Base-by-base conservation (phyloP, 2,329 filamentous ascomycete genomes). In the Nannizzia gypsea region DNA sequence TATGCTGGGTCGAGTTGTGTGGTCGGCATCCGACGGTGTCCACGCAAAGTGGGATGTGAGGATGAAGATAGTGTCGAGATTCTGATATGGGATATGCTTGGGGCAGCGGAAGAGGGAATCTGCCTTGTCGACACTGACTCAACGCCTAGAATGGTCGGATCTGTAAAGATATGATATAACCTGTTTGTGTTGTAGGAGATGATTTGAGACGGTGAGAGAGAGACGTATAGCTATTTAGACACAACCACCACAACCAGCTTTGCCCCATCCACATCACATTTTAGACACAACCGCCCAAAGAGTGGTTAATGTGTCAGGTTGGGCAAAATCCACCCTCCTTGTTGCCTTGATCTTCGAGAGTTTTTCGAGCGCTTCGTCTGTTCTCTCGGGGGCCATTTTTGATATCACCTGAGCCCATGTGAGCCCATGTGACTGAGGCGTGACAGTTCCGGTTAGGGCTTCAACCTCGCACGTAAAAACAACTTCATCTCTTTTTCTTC, bases 1-100 rank as follows among this genome's bases (percentile, higher is more conserved):
- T 79, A 79, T 69, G 77, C 77, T 58, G 77, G 77, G 52, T 77
- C 74, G n/a, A 79, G 77, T 62, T 68, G 74, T 60, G 71, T 78
- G 50, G 66, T 79, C 61, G 73, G 67, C 20, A 65, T 71, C 62
- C 63, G 56, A 61, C 59, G 9, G 56, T 63, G 31, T 58, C 28
- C 24, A 28, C 38, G 9, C 36, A 64, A 46, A 60, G 59, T 57
- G 62, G 61, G 57, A 42, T 63, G 61, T 48, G 40, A 56, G 3
- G n/a, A 22, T 34, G 60, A 46, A 36, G 50, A 38, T 26, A 60
- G 58, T 34, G 52, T 56, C 3, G 72, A 74, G 61, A 73, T 78
- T 50, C 69, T 73, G 36, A 74, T 76, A 52, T 78, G 76, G 76
- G 73, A 76, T 64, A 71, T 77, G 50, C 67, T 78, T 63, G 77